Base-by-base conservation (phyloP, 441 rosid species). In the Syzygium syzygioides region DNA sequence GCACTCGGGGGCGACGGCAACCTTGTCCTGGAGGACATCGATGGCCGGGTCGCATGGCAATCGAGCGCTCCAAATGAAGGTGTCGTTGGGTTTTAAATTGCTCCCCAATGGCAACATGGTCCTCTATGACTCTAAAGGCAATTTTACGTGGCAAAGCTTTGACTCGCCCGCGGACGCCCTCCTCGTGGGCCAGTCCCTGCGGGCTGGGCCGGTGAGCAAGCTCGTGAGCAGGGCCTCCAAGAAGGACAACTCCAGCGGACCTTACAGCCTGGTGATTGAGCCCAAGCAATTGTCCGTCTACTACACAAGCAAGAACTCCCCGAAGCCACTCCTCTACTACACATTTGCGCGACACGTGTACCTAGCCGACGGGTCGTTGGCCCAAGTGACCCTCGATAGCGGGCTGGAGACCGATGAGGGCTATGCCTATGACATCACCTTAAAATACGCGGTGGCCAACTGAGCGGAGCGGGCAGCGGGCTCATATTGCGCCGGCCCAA, bases 101-200 rank as follows among this genome's bases (percentile, higher is more conserved):
- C 87, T 86, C 54, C 26, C 79, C 30, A 48, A 28, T 60, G 87
- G 87, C 26, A 86, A 95, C 93, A 92, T 37, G 93, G 98, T 95
- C 20, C 93, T 96, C 9, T 83, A 92, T 37, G 97, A 96, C 19
- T 30, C 94, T 1, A 92, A 89, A 14, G 95, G 95, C 1, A 93
- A 89, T 4, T 93, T 92, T 26, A 1, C 95, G 11, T 95, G 97
- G 98, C 96, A 96, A 64, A 96, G 97, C 86, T 96, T 96, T 34
- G 97, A 96, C 88, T 89, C 87, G 25, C 97, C 98, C 4, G 95
- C 98, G 1, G 95, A 96, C 60, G 93, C 98, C 15, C 95, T 96
- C 56, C 92, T 96, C 17, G 94, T 94, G 52, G 76, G 76, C n/a
- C 48, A 55, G 50, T 50, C 76, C 52, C 93, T 95, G 9, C 88